These are phyloP conservation scores for Heritiera littoralis DNA, from an alignment of 345 rosid species.

Conservation along the genomic window DNA sequence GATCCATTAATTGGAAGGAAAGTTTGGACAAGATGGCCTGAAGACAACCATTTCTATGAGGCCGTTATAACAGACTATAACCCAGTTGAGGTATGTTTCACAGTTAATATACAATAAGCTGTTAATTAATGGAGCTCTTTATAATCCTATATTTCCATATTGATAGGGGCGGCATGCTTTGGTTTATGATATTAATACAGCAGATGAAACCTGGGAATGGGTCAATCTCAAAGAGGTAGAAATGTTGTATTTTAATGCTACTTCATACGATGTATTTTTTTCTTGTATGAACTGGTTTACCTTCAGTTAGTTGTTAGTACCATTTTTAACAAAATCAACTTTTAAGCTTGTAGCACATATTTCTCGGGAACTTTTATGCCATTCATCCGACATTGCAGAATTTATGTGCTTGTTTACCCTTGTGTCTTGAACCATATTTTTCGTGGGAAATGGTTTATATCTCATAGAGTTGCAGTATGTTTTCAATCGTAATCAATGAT, in stretches of 20 bases:
- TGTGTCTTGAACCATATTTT: not conserved
- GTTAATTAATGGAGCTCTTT: conserved; percentile 17
- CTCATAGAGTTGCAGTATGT: not conserved
- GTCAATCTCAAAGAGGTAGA: conserved; percentile 96
- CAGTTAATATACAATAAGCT: conserved; percentile 17
- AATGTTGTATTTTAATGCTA: not conserved
- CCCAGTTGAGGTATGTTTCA: conserved; percentile 53
- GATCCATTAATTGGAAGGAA: conserved; percentile 79
- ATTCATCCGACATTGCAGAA: not conserved
- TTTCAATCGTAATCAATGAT: not conserved
- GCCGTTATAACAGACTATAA: conserved; percentile 83
- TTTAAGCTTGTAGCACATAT: not conserved
- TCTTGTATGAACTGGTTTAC: not conserved
- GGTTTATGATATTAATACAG: conserved; percentile 82
- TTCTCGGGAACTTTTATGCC: not conserved
- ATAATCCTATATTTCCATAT: conserved; percentile 29
- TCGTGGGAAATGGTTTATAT: not conserved
- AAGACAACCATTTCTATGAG: conserved; percentile 83
- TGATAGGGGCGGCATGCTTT: conserved; percentile 85
- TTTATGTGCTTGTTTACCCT: not conserved
- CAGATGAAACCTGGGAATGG: conserved; percentile 92
- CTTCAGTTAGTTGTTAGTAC: not conserved
- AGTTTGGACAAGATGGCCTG: conserved; percentile 99
- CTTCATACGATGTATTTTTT: not conserved
- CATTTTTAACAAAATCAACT: not conserved